Evolutionary conservation across 1,284 basidiomycete species (phyloP), one percentile per base, ranked within the genome.

Genomic region (Gomphus bonarii): DNA sequence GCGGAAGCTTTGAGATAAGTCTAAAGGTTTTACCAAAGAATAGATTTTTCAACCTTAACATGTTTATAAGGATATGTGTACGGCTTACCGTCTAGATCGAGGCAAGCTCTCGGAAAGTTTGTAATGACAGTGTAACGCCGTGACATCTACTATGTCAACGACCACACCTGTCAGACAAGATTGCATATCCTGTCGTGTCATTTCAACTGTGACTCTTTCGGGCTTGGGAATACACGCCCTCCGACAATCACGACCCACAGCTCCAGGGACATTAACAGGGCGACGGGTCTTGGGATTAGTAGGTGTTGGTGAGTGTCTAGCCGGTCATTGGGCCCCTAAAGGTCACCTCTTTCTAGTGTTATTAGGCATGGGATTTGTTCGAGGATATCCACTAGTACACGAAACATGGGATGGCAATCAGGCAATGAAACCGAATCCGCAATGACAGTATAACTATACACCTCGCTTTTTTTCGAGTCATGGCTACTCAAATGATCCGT

Each of bases 211-310:
- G 54, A 73, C 76, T 7, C 71, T 81, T 28, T 72, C 70, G 35
- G 70, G 71, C 12, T 74, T 75, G 20, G 79, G 80, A 10, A 60
- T 75, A 22, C 81, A 80, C 63, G 77, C 79, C 12, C 64, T 81
- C 30, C 70, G 70, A 63, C 74, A 77, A 66, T 72, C 77, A 14
- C 73, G 78, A 55, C 67, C 72, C 38, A 66, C 66, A 55, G 76
- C 75, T 28, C 75, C 73, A 25, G 78, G 78, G 16, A 73, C 72
- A 11, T 66, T 69, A 10, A 63, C 68, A 33, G 78, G 78, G 57
- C 79, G 78, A 62, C 65, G 69, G 47, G 66, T 76, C 56, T 69
- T 79, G 56, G 74, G 69, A 40, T 75, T 75, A 8, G 58, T 79
- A 22, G 80, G 80, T 28, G 58, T 79, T 57, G 78, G 79, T 80